Percentiles rank a stretch among this genome's conserved stretches.
phyloP scores from a whole-genome alignment of 805 yeast genomes.

The Saccharomyces mikatae region DNA sequence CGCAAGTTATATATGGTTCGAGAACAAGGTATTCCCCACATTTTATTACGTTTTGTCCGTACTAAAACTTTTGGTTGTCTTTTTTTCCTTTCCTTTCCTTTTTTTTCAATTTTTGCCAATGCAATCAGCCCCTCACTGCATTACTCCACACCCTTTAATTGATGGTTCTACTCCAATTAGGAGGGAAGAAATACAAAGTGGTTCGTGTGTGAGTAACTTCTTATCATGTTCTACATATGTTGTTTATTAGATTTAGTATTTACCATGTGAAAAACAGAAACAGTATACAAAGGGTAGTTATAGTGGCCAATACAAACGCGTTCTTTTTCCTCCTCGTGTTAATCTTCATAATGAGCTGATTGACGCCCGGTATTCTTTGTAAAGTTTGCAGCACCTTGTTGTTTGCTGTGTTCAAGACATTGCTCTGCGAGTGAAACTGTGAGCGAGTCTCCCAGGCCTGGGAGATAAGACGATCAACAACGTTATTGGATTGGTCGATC shows the following conservation, averaged over 20 bases:
- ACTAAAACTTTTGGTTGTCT: neutral
- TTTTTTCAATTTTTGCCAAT: neutral
- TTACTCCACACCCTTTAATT: neutral
- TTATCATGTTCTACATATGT: neutral
- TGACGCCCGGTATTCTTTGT: conserved; percentile 74
- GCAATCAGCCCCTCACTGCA: neutral
- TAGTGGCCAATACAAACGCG: conserved; percentile 67
- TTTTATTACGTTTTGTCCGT: neutral
- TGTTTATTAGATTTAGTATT: conserved; percentile 1
- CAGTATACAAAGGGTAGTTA: conserved; percentile 67
- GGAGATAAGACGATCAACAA: conserved; percentile 72
- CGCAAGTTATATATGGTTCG: neutral
- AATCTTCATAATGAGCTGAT: conserved; percentile 64
- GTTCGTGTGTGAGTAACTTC: neutral
- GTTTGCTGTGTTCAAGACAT: conserved; percentile 54
- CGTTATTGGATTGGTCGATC: conserved; percentile 59
- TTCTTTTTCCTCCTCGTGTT: conserved; percentile 86
- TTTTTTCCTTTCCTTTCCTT: neutral
- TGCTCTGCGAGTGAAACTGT: conserved; percentile 67
- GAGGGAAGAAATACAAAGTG: neutral
- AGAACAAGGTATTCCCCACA: neutral
- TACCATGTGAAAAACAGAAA: conserved; percentile 49
- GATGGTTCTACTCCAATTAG: neutral
- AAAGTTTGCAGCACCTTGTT: conserved; percentile 52
- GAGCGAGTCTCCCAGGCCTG: conserved; percentile 89